Evolutionary conservation across 1,139 yeast genomes (phyloP).

Genomic region (Trichomonascaceae sp.): DNA sequence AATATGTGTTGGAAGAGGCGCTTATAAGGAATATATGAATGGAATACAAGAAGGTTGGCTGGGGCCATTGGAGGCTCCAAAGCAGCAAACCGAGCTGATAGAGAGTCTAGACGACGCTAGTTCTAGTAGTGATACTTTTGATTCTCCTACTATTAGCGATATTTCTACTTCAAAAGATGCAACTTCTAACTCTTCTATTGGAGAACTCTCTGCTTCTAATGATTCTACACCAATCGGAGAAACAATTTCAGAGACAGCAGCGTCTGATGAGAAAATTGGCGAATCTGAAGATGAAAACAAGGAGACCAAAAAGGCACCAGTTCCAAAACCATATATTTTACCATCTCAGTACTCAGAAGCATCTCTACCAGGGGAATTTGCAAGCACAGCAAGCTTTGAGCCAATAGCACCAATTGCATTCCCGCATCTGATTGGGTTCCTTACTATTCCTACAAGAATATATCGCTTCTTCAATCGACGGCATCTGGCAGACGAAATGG

Average conservation of each 20-base stretch:
- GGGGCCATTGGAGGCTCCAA: conserved; percentile 63
- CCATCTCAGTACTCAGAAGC: conserved; percentile 52
- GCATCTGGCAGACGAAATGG: conserved; percentile 62
- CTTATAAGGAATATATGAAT: conserved; percentile 82
- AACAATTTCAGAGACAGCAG: background rate
- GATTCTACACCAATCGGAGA: background rate
- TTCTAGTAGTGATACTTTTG: background rate
- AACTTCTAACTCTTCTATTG: background rate
- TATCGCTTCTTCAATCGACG: conserved; percentile 75
- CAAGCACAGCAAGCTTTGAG: conserved; percentile 32
- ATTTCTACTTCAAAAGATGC: background rate
- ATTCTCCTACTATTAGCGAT: background rate
- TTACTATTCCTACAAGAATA: conserved; percentile 67
- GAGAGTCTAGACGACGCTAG: background rate
- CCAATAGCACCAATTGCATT: conserved; percentile 70
- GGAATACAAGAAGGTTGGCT: conserved; percentile 94
- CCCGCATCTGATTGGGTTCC: conserved; percentile 72
- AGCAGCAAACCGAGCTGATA: conserved; percentile 7
- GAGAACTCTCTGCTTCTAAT: background rate
- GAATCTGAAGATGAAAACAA: conserved; percentile 28
- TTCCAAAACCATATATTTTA: conserved; percentile 56
- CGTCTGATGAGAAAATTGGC: conserved; percentile 1
- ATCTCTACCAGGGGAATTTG: conserved; percentile 57
- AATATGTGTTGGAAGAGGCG: conserved; percentile 90
- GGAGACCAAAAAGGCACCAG: conserved; percentile 40